Base-by-base conservation (phyloP, 2,329 filamentous ascomycete species). In the Tolypocladium paradoxum region DNA sequence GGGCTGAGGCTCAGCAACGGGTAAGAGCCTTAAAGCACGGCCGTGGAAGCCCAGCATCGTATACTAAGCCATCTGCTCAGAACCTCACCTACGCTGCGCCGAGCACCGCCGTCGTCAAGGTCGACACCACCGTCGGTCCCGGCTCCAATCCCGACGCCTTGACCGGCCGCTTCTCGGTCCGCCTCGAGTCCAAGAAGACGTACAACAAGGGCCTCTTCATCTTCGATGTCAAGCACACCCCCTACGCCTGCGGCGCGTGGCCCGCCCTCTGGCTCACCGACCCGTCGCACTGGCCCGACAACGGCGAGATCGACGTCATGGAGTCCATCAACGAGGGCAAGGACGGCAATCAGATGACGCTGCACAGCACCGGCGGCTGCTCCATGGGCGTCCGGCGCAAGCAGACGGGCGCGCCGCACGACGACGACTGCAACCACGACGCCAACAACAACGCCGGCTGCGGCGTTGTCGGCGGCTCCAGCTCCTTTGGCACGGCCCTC, bases 201-300 rank as follows among this genome's bases (percentile, higher is more conserved):
- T 86, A 84, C 66, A 66, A 81, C 60, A 68, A 64, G n/a, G 83
- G 83, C 0, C 76, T 86, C n/a, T 86, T 85, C 68, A 70, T 86
- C 60, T 86, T 86, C 60, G 82, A 86, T 61, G 72, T 86, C 57
- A 73, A 76, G 55, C 83, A 85, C 66, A 79, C 78, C 0, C 83
- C 83, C 0, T 79, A 74, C 60, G 83, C 81, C 43, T 86, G 83
- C 61, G 81, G 75, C 4, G 81, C 76, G 24, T 87, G 81, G 84
- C 81, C 82, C 2, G 76, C 84, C 0, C 73, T 88, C 12, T 87
- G 84, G 84, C 71, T 87, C 7, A 73, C 75, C 0, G 84, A 87
- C 63, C 69, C 73, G 1, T 67, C 64, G 58, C 76, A 83, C 68
- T 84, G 83, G 84, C 83, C 84, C 4, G 59, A 64, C 6, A 74